Base-by-base conservation (phyloP, 1,139 yeast genomes). In the Nematodospora anomalae region DNA sequence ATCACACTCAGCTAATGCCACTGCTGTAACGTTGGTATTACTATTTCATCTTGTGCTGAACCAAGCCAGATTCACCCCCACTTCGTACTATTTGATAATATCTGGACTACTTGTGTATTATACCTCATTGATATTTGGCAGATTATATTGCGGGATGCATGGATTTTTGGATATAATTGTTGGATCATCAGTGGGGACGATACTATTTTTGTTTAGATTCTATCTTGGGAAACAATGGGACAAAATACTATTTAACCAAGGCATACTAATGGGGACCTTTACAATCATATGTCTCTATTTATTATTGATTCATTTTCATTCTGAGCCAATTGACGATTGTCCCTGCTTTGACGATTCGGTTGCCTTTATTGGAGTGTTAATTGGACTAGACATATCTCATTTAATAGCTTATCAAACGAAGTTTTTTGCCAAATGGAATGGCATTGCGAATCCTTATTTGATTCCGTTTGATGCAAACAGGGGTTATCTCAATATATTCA, bases 81-180 rank as follows among this genome's bases (percentile, higher is more conserved):
- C n/a, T 2, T 30, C 36, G 40, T 29, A 37, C 38, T 35, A 36
- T 22, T 10, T 36, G 14, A 30, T 54, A 15, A 40, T 53, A 20
- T 43, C 42, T 15, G 43, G 50, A 4, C 45, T 60, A 28, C 43
- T 60, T 2, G 30, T 75, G 11, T 89, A 90, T 55, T 83, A 80
- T 52, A 44, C 69, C 16, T 80, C 94, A 8, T 67, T 92, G 45
- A 76, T 86, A 1, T 60, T 79, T 45, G 98, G 98, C 20, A 69
- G 98, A 39, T 57, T 92, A 6, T 92, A 92, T 61, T 90, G 97
- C 58, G 98, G 98, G 4, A 92, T 92, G 98, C 98, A 92, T 60
- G 98, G 98, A 2, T 77, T 86, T 44, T 62, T 86, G 22, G 98
- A 92, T 57, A 69, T 92, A 4, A 37, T 67, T 2, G 61, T 77